phyloP scores from a whole-genome alignment of 2,329 filamentous ascomycete genomes.

The Akanthomyces lecanii region DNA sequence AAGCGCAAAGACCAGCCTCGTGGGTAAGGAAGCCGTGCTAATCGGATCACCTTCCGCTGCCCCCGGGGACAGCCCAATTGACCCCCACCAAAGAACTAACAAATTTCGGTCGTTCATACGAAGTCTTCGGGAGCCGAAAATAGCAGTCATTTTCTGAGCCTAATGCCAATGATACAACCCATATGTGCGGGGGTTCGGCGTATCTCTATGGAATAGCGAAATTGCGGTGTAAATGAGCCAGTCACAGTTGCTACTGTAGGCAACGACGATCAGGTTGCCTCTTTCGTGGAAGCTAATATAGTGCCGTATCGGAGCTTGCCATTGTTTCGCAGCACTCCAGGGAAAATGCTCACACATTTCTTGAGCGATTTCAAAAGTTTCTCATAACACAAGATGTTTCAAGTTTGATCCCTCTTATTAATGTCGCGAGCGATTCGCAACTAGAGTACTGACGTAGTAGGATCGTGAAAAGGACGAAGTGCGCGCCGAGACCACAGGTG shows the following conservation, averaged over 20 bases:
- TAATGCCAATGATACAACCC: too few species aligned
- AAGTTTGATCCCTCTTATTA: not conserved
- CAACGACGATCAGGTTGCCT: not conserved
- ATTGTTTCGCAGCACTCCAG: too few species aligned
- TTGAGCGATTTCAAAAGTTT: too few species aligned
- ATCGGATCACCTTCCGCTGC: conserved; percentile 13
- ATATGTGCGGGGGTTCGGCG: not conserved
- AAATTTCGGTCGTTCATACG: not conserved
- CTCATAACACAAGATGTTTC: not conserved
- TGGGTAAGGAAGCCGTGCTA: not conserved
- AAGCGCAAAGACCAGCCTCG: not conserved
- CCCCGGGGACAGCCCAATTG: conserved; percentile 10
- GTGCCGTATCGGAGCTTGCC: too few species aligned
- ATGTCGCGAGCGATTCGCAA: not conserved
- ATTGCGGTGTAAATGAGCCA: not conserved
- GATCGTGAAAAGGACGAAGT: not conserved
- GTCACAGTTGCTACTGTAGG: not conserved
- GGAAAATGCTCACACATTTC: too few species aligned
- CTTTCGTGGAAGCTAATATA: too few species aligned
- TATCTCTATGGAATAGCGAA: not conserved
- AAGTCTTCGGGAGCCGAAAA: not conserved
- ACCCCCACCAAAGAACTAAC: conserved; percentile 11
- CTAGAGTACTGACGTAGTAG: not conserved
- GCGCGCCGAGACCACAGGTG: not conserved
- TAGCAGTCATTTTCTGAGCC: not conserved